Evolutionary conservation across 2,329 filamentous ascomycete species (phyloP).

Genomic region (Clarireedia paspali): DNA sequence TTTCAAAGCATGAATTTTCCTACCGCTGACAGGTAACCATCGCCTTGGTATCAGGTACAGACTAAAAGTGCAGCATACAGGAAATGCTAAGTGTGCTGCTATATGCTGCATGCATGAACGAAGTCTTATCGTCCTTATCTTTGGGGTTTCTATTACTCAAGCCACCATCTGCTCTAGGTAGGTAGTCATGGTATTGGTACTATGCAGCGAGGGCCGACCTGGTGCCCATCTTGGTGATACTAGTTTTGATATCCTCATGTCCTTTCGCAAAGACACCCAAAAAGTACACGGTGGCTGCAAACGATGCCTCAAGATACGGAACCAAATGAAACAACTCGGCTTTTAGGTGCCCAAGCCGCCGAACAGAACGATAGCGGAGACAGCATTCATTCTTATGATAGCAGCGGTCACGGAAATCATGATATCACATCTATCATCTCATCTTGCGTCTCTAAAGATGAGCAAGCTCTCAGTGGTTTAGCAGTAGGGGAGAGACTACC

Average conservation of each 20-base stretch:
- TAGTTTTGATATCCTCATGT: background rate
- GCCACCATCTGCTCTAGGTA: no score
- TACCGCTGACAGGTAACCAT: no score
- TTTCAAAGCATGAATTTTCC: no score
- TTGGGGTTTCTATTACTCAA: no score
- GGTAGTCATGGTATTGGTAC: no score
- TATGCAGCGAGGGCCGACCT: no score
- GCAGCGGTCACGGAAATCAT: background rate
- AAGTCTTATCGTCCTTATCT: no score
- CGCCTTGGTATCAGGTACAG: no score
- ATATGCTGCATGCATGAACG: no score
- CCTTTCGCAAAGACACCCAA: background rate
- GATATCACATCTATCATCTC: background rate
- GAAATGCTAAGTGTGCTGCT: no score
- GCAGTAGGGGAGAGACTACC: constrained; percentile 47
- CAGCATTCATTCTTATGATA: background rate
- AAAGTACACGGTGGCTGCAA: background rate
- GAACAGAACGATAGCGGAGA: background rate
- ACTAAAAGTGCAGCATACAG: no score
- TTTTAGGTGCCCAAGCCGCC: background rate
- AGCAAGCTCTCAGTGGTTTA: constrained; percentile 33
- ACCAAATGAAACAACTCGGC: background rate
- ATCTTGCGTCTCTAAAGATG: constrained; percentile 37
- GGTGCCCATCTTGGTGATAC: no score
- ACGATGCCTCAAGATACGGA: background rate